Base-by-base conservation (phyloP, 495 filamentous ascomycete species). In the Aspergillus saccharolyticus region DNA sequence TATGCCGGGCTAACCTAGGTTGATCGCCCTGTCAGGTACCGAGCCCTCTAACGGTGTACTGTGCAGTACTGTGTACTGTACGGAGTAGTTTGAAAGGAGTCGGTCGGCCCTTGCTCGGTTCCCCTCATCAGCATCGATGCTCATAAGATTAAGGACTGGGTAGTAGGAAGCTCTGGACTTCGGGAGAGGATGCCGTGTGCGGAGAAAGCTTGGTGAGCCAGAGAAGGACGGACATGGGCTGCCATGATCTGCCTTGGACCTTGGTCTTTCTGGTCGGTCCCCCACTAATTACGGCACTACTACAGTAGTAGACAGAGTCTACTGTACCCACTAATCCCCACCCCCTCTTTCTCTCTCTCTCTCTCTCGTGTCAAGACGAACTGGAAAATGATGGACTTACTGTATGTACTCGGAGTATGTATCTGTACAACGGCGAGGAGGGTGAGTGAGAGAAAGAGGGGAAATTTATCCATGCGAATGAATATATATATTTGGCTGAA, bases 401-500 rank as follows among this genome's bases (percentile, higher is more conserved):
- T n/a, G n/a, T n/a, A n/a, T n/a, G n/a, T n/a, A n/a, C n/a, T n/a
- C n/a, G n/a, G n/a, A n/a, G n/a, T n/a, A 43, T 12, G 39, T 33
- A 44, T 28, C 25, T 15, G 46, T 15, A 49, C 14, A 21, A 49
- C 20, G n/a, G 20, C 18, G 20, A 49, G 8, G n/a, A n/a, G n/a
- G n/a, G n/a, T n/a, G n/a, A n/a, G n/a, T n/a, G n/a, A n/a, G n/a
- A n/a, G n/a, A n/a, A n/a, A 54, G 54, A 42, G 49, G 53, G 54
- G 50, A 28, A 28, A 28, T 28, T 9, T 28, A 28, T 28, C 4
- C 9, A 28, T 28, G 25, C 4, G 9, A 28, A 28, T 28, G 4
- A 9, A 17, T 20, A 39, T 62, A 65, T 65, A 62, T 62, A 65
- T 60, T 65, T 17, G 51, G 46, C 43, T 44, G 45, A 52, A 55